These are phyloP conservation scores for Stachybotrys echinatus DNA, from an alignment of 2,329 filamentous ascomycete genomes.

Conservation along the genomic window DNA sequence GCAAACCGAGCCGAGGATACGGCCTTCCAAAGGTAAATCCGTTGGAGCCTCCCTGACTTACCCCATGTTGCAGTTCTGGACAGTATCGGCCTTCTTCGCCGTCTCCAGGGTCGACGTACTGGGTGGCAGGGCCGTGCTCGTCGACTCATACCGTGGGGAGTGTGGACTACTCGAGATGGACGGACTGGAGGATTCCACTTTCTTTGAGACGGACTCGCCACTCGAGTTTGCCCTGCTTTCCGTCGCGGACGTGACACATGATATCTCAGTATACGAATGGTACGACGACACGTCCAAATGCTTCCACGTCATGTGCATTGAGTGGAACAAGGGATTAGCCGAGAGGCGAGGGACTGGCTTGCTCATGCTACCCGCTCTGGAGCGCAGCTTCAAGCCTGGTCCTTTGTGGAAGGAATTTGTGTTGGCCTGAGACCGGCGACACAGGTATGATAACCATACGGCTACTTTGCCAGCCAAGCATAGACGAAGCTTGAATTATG, in stretches of 20 bases:
- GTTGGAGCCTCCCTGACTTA: too few relatives aligned
- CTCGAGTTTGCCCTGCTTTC: conserved; percentile 6
- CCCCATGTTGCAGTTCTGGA: conserved; percentile 10
- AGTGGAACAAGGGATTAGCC: conserved; percentile 7
- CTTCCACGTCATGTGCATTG: conserved; percentile 2
- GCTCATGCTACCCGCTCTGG: conserved; percentile 7
- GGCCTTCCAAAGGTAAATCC: background rate
- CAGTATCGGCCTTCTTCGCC: conserved; percentile 3
- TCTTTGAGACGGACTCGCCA: background rate
- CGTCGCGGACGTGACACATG: background rate
- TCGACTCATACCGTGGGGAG: background rate
- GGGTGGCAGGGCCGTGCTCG: background rate
- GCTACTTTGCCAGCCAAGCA: too few relatives aligned
- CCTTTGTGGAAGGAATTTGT: background rate
- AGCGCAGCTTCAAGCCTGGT: background rate
- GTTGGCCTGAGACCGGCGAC: too few relatives aligned
- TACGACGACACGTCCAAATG: too few relatives aligned
- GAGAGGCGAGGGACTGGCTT: conserved; percentile 7
- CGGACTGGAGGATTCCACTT: conserved; percentile 5
- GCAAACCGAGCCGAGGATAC: background rate
- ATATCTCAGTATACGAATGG: too few relatives aligned
- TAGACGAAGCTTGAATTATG: too few relatives aligned
- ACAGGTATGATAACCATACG: too few relatives aligned
- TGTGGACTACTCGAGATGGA: conserved; percentile 3
- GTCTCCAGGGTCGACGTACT: conserved; percentile 3